Conservation (phyloP, 768 basidiomycete genomes). For the Clavulina sp. region DNA sequence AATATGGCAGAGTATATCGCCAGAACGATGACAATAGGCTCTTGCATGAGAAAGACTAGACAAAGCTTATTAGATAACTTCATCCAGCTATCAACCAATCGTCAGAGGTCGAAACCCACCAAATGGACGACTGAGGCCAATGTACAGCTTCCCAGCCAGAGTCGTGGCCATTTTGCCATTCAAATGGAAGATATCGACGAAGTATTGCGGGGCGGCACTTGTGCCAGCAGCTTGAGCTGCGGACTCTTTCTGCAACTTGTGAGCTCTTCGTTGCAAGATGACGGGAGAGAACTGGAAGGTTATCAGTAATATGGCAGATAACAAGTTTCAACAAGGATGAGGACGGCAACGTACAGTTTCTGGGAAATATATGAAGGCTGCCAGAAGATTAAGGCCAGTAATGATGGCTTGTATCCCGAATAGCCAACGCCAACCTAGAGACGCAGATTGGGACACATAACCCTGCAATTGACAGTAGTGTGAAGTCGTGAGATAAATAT, state of each 20-base stretch:
- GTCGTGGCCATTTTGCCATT: constrained; percentile 29
- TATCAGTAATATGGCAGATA: not conserved
- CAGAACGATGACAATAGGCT: constrained; percentile 43
- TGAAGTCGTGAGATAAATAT: not conserved
- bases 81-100: not conserved
- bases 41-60: constrained; percentile 40
- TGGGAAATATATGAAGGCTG: constrained; percentile 31
- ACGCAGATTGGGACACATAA: constrained; percentile 19
- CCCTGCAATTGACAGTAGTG: constrained; percentile 1
- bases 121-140: constrained; percentile 41
- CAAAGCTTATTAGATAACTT: not conserved
- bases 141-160: too few relatives aligned
- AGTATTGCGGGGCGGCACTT: constrained; percentile 31
- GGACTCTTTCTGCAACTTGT: constrained; percentile 24
- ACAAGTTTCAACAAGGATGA: not conserved
- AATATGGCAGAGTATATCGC: constrained; percentile 42
- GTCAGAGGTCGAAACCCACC: constrained; percentile 19
- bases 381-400: constrained; percentile 27
- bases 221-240: constrained; percentile 25
- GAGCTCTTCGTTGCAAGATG: constrained; percentile 36
- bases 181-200: constrained; percentile 25
- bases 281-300: constrained; percentile 38
- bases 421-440: constrained; percentile 38
- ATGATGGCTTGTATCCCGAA: constrained; percentile 51
- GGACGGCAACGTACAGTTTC: constrained; percentile 31